Base-by-base conservation (phyloP, 352 stramenopile species). In the Saprolegnia parasitica region DNA sequence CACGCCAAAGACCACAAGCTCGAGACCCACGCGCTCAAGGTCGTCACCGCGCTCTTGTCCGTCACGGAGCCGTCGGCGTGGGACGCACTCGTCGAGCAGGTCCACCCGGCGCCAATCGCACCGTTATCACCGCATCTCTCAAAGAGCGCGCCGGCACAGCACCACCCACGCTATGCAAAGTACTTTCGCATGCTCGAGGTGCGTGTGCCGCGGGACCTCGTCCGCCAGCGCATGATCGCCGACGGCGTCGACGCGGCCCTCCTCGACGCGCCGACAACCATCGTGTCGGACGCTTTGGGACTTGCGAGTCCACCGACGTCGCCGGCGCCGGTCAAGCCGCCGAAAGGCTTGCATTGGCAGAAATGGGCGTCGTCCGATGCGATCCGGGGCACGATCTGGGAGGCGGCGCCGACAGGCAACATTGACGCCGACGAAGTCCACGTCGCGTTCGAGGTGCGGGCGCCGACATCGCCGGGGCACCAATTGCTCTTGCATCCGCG, bases 171-270 rank as follows among this genome's bases (percentile, higher is more conserved):
- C 10, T 70, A 62, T 26, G 50, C 35, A 11, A 70, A 70, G 23
- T 70, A 70, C 63, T 70, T 70, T 52, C 54, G 55, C 4, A 70
- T 70, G 63, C 63, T 70, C 9, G 29, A 70, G 50, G 63, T 70
- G 39, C 32, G 26, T 3, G 63, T 70, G 10, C 50, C 63, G 5
- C n/a, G 50, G 29, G 63, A 70, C 23, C 46, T 70, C n/a, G 63
- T 70, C 21, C 63, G 63, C 2, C 63, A 70, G 47, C 63, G 63
- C 20, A 70, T 70, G 63, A 49, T 70, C 50, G 49, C 63, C 21
- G 63, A 70, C 39, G 47, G 63, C 21, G 63, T 70, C 20, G 63
- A 70, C 42, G 49, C 24, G 8, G 18, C 20, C 13, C 32, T 70
- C 4, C 24, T 70, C 45, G 63, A 55, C 8, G 26, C 63, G 24